Evolutionary conservation across 2,329 filamentous ascomycete species (phyloP), one percentile per base, ranked within the genome.

Genomic region (Neophaeococcomyces mojaviensis): DNA sequence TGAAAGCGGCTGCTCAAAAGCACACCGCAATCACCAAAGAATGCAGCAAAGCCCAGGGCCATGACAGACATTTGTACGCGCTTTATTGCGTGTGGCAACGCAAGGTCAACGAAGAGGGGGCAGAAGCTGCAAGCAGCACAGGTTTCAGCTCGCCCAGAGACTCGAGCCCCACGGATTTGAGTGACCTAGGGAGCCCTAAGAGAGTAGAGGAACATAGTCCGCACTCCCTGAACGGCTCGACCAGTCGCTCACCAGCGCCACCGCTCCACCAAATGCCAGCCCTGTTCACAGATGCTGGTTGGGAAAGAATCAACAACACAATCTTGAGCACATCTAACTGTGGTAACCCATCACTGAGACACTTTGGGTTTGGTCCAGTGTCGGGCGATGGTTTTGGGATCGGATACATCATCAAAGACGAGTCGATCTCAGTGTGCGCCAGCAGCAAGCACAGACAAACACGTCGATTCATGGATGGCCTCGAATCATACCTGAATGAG

Each of bases 281-380:
- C 4, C 76, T 98, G 47, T 98, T 97, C 64, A 81, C 83, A 39
- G 92, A 98, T 60, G 58, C 77, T 1, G 92, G 90, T 39, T 98
- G 89, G 88, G 90, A 97, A 65, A 89, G 86, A 62, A 78, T 96
- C 54, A 97, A 97, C 71, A 94, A 79, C 52, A 97, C 90, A 7
- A 87, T 97, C 53, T 72, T 98, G 32, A 94, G 87, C 5, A 97
- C 92, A 0, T 96, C 89, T n/a, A 98, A 98, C 72, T 98, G 92
- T 66, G 92, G 92, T 49, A 98, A 97, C 66, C 92, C 92, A 0
- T 88, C 84, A 0, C 79, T 98, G 15, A 82, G 92, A 2, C 90
- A 97, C 58, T 98, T 98, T 59, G 92, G 92, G 3, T 98, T 98
- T 62, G 92, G 92, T 0, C 92, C 92, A 1, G 94, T 90, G 0